phyloP scores from a whole-genome alignment of 345 rosid species.

The Gossypioides kirkii region DNA sequence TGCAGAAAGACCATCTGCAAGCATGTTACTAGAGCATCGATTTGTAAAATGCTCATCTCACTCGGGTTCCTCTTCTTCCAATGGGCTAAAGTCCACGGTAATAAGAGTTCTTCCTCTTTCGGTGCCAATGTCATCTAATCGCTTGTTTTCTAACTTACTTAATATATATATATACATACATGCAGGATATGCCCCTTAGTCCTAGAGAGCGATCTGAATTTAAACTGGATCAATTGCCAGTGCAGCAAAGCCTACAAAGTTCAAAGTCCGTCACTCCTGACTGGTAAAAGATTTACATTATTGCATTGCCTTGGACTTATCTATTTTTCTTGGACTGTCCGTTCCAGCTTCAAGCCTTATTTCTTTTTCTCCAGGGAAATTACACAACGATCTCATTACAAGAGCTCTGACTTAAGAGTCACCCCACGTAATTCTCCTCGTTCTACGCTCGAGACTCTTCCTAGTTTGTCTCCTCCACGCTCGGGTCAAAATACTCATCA shows the following conservation, averaged over 20 bases:
- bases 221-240: constrained; percentile 40
- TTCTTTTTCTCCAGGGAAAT: constrained; percentile 56
- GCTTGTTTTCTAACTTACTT: not conserved
- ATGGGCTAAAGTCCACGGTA: constrained; percentile 52
- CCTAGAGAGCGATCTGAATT: constrained; percentile 34
- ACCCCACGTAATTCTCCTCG: constrained; percentile 41
- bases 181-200: constrained; percentile 47
- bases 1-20: constrained; percentile 75
- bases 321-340: constrained; percentile 22
- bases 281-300: constrained; percentile 32
- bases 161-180: constrained; percentile 9
- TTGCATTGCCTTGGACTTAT: not conserved
- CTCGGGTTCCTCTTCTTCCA: constrained; percentile 30
- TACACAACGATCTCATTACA: constrained; percentile 31
- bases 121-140: not conserved
- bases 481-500: constrained; percentile 15
- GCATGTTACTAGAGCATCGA: constrained; percentile 68
- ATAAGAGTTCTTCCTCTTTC: constrained; percentile 3
- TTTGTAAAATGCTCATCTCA: constrained; percentile 49
- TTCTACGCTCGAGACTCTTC: constrained; percentile 48
- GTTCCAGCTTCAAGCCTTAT: constrained; percentile 40
- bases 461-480: constrained; percentile 35
- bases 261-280: constrained; percentile 33
- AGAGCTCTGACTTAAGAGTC: constrained; percentile 38
- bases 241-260: constrained; percentile 22